Evolutionary conservation across 768 basidiomycete species (phyloP).

Genomic region (Calocybe gangraenosa): DNA sequence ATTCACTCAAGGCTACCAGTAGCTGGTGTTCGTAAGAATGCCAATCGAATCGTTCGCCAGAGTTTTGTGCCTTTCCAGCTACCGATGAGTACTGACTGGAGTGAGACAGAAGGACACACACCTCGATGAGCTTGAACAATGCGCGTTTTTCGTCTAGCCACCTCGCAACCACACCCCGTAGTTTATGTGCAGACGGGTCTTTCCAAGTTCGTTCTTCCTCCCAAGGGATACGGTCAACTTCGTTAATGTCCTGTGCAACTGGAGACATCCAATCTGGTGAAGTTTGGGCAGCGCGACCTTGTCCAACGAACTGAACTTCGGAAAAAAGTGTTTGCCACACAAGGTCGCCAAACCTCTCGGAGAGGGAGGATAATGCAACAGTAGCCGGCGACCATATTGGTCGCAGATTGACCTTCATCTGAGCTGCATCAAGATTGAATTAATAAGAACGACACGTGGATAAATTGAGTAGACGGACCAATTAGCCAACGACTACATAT

Average conservation of each 20-base stretch:
- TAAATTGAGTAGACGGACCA: slow-evolving; percentile 36
- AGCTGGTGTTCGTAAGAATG: slow-evolving; percentile 80
- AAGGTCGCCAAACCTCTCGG: slow-evolving; percentile 55
- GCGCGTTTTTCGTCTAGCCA: slow-evolving; percentile 39
- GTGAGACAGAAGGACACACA: slow-evolving; percentile 13
- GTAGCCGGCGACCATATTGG: slow-evolving; percentile 87
- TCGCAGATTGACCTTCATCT: slow-evolving; percentile 89
- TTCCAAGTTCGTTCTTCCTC: slow-evolving; percentile 80
- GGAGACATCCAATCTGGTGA: slow-evolving; percentile 9
- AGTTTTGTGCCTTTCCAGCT: slow-evolving; percentile 24
- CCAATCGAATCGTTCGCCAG: slow-evolving; percentile 62
- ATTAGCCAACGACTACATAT: slow-evolving; percentile 70
- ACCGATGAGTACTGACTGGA: neutral
- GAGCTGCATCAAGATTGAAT: slow-evolving; percentile 41
- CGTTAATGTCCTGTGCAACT: slow-evolving; percentile 10
- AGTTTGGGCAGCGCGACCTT: slow-evolving; percentile 8
- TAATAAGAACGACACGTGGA: neutral
- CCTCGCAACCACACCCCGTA: slow-evolving; percentile 41
- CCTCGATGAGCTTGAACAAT: slow-evolving; percentile 28
- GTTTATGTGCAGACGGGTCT: slow-evolving; percentile 66
- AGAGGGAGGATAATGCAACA: slow-evolving; percentile 54
- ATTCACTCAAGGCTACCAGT: slow-evolving; percentile 63
- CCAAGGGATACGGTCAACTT: slow-evolving; percentile 36
- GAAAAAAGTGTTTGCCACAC: slow-evolving; percentile 69
- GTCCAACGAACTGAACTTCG: slow-evolving; percentile 20